phyloP scores from a whole-genome alignment of 1,284 basidiomycete species.

The Naganishia sp. region DNA sequence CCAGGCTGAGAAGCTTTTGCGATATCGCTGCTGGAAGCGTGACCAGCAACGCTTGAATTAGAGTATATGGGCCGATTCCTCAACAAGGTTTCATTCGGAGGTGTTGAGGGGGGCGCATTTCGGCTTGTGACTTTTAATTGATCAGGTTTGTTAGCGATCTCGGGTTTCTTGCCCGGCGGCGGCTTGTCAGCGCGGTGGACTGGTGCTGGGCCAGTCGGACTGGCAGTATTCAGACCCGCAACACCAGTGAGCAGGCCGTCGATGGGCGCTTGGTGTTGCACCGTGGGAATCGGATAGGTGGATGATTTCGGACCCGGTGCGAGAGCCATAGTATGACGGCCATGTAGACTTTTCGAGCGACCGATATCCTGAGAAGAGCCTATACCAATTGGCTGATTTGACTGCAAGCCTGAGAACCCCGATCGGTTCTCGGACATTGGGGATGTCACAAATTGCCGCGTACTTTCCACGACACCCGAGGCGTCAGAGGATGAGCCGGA shows the following conservation, averaged over 20 bases:
- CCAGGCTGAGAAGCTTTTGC: not conserved
- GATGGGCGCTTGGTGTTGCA: constrained; percentile 48
- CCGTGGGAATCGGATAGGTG: constrained; percentile 16
- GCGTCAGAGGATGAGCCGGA: not conserved
- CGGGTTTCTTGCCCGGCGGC: constrained; percentile 17
- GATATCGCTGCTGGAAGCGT: not conserved
- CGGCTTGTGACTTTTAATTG: constrained; percentile 15
- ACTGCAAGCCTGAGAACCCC: no score
- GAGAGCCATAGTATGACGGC: no score
- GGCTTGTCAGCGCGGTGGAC: not conserved
- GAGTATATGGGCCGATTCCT: constrained; percentile 16
- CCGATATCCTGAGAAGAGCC: no score
- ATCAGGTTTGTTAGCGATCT: constrained; percentile 23
- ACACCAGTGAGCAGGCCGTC: constrained; percentile 48
- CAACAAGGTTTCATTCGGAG: not conserved
- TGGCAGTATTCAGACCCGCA: constrained; percentile 37
- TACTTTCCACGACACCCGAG: constrained; percentile 27
- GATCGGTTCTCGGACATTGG: not conserved
- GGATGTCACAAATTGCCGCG: constrained; percentile 4
- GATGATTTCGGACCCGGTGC: constrained; percentile 6
- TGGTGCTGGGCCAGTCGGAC: not conserved
- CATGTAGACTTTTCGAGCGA: constrained; percentile 1
- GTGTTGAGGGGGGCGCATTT: not conserved
- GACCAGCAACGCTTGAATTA: not conserved
- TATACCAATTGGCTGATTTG: no score